Evolutionary conservation across 1,139 yeast species (phyloP), one percentile per base, ranked within the genome.

Genomic region (Nakaseomyces uthaithaninus): DNA sequence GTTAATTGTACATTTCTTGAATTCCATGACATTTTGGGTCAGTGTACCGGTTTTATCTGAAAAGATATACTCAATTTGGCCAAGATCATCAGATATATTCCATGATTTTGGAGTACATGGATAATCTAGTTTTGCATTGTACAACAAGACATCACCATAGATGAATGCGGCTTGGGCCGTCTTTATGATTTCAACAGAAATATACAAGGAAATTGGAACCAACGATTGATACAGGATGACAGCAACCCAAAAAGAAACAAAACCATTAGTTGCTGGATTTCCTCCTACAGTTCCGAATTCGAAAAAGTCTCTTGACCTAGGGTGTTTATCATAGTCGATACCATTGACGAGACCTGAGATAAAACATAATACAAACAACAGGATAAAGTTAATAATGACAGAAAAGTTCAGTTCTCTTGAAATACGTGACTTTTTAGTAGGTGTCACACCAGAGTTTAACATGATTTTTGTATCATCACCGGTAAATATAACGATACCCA

Each of bases 1-100:
- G 54, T 78, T 77, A 45, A 91, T 81, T 2, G 95, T 78, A 60
- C 95, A 84, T 61, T 91, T 91, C 54, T 86, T 86, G 65, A 89
- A 89, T 62, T 89, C 96, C 98, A 91, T 91, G 31, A 89, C 84
- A 59, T 91, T 91, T 61, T 89, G 97, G 2, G 98, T 91, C 52
- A 91, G 69, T 0, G 98, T 91, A 45, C 98, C 98, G 1, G 98
- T 91, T 63, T 91, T 91, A 64, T 91, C 98, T 57, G 95, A 84
- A 63, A 91, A 91, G 36, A 91, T 79, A 58, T 89, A 91, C 62
- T 91, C 97, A 53, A 91, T 83, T 64, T 91, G 98, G 24, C 98
- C 98, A 55, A 91, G 70, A 62, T 91, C 98, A 65, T 91, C 98
- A 10, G 96, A 86, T 42, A 91, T 89, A 58, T 83, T 86, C 98